Conservation (phyloP, 2,329 filamentous ascomycete genomes). For the Dothistroma pini region DNA sequence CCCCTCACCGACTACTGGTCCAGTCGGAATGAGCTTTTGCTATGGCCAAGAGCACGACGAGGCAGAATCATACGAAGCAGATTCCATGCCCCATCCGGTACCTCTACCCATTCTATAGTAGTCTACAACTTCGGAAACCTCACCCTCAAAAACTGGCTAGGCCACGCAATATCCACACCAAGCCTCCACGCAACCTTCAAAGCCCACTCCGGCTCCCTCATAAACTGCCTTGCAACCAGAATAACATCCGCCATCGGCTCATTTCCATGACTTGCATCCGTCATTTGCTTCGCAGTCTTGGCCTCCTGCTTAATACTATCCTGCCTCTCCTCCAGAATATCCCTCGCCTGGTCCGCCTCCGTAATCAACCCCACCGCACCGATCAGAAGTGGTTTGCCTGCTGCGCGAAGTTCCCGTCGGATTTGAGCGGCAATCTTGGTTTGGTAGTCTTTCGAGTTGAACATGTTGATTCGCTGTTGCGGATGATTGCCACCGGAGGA, state of each 20-base stretch:
- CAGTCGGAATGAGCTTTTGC: too few relatives aligned
- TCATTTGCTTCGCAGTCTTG: conserved; percentile 37
- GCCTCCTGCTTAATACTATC: conserved; percentile 26
- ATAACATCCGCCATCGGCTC: conserved; percentile 47
- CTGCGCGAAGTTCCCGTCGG: conserved; percentile 37
- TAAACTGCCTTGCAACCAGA: conserved; percentile 52
- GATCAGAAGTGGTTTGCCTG: conserved; percentile 43
- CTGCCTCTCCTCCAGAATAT: conserved; percentile 40
- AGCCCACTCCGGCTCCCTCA: conserved; percentile 55
- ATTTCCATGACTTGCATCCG: conserved; percentile 28
- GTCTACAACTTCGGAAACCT: conserved; percentile 22
- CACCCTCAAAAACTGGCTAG: conserved; percentile 44
- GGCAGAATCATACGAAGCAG: too few relatives aligned
- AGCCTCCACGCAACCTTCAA: conserved; percentile 49
- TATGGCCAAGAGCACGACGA: too few relatives aligned
- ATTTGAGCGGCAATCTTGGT: conserved; percentile 48
- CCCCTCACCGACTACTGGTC: too few relatives aligned
- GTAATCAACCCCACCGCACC: conserved; percentile 52
- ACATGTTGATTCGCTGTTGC: conserved; percentile 45
- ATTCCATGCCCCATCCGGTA: too few relatives aligned
- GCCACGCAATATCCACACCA: conserved; percentile 47
- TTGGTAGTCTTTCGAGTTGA: conserved; percentile 47
- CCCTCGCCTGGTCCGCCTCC: conserved; percentile 49
- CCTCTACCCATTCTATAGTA: too few relatives aligned
- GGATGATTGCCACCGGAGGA: conserved; percentile 69